Evolutionary conservation across 2,329 filamentous ascomycete genomes (phyloP).

Genomic region (Fonsecaea multimorphosa): DNA sequence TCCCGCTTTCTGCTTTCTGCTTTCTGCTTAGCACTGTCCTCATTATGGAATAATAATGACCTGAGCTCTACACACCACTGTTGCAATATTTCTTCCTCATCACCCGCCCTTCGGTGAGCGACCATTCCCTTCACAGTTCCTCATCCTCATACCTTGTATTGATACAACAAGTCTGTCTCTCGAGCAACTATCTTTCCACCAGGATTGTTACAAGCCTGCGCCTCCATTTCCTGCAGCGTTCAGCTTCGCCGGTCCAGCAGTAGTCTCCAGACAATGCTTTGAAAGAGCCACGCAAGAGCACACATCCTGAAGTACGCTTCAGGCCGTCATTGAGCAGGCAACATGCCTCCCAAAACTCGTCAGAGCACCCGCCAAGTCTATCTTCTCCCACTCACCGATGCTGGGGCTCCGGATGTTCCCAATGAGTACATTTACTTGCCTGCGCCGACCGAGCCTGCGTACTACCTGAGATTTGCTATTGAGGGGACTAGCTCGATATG

Average conservation of each 20-base stretch:
- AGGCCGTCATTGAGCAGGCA: slow-evolving; percentile 8
- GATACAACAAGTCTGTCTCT: slow-evolving; percentile 11
- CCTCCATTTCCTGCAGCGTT: slow-evolving; percentile 14
- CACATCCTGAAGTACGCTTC: slow-evolving; percentile 4
- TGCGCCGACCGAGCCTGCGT: slow-evolving; percentile 72
- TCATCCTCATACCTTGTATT: slow-evolving; percentile 7
- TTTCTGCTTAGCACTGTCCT: slow-evolving; percentile 16
- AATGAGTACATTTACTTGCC: slow-evolving; percentile 92
- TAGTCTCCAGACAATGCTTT: slow-evolving; percentile 24
- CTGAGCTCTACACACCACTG: slow-evolving; percentile 2
- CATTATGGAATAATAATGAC: slow-evolving; percentile 10
- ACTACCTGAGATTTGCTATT: slow-evolving; percentile 53
- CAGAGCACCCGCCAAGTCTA: slow-evolving; percentile 66
- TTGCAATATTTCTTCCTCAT: background rate
- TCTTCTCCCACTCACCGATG: slow-evolving; percentile 86
- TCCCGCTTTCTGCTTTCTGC: slow-evolving; percentile 15
- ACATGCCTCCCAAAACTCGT: slow-evolving; percentile 38
- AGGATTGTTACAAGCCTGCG: slow-evolving; percentile 6
- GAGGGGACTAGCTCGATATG: slow-evolving; percentile 74
- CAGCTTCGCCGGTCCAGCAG: slow-evolving; percentile 5
- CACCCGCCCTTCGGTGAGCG: slow-evolving; percentile 10
- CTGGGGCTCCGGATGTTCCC: slow-evolving; percentile 86
- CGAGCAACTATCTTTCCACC: slow-evolving; percentile 2
- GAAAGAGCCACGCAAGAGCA: slow-evolving; percentile 13
- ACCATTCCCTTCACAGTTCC: slow-evolving; percentile 7